A percentile compares a stretch with the other conserved stretches of the same genome.
These are phyloP conservation scores for Trifolium repens DNA, from an alignment of 306 rosid genomes.

Conservation along the genomic window DNA sequence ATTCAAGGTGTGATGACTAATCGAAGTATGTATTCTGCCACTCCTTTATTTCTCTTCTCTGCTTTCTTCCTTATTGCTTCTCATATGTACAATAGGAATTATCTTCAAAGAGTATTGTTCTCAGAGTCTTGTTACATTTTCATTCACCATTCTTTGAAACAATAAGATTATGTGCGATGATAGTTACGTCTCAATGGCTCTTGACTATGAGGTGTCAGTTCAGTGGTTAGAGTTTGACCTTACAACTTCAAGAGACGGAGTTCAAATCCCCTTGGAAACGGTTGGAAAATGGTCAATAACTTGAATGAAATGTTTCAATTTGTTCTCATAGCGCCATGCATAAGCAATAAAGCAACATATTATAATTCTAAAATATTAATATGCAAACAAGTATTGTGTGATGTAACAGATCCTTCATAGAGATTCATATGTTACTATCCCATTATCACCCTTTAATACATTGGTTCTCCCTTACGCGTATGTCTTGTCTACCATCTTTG, in stretches of 20 bases:
- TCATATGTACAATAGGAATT: slow-evolving; percentile 15
- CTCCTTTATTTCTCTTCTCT: slow-evolving; percentile 8
- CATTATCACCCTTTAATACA: neutral
- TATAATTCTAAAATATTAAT: no score
- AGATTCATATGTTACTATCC: neutral
- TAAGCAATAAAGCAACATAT: no score
- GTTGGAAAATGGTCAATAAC: neutral
- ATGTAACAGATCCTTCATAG: neutral
- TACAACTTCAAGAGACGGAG: neutral
- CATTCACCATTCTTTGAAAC: slow-evolving; percentile 6
- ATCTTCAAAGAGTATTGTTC: slow-evolving; percentile 2
- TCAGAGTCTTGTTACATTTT: slow-evolving; percentile 11
- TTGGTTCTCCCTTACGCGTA: neutral
- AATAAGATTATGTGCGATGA: neutral
- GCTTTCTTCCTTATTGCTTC: slow-evolving; percentile 4
- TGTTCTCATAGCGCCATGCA: no score
- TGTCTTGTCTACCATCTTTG: neutral
- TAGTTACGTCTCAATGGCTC: neutral
- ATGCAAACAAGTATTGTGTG: no score
- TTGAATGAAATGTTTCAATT: no score
- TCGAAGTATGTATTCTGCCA: neutral
- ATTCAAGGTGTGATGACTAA: slow-evolving; percentile 68
- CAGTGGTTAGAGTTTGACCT: neutral
- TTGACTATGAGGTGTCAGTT: neutral
- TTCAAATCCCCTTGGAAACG: neutral